These are phyloP conservation scores for Lentinula aciculospora DNA, from an alignment of 768 basidiomycete species.

Conservation along the genomic window DNA sequence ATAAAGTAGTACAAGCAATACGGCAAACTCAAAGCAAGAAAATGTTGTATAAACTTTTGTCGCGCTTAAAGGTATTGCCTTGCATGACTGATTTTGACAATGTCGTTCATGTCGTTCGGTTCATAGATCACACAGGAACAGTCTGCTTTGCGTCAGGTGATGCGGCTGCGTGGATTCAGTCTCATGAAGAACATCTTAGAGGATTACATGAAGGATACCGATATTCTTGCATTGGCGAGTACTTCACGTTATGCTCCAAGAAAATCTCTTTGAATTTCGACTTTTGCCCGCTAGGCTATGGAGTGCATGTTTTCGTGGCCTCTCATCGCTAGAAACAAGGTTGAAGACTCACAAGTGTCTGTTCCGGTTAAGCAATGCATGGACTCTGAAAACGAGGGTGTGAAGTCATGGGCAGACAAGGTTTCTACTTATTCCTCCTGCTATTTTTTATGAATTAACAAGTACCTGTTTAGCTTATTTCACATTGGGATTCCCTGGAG, in stretches of 20 bases:
- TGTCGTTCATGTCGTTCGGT: not conserved
- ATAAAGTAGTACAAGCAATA: slow-evolving; percentile 88
- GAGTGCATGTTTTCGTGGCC: slow-evolving; percentile 77
- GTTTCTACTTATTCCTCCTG: slow-evolving; percentile 27
- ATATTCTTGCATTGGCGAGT: slow-evolving; percentile 67
- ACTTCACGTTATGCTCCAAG: not conserved
- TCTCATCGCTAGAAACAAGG: slow-evolving; percentile 81
- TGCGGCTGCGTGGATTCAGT: slow-evolving; percentile 90
- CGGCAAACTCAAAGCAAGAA: slow-evolving; percentile 82
- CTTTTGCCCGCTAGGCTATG: slow-evolving; percentile 38
- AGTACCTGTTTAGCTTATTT: slow-evolving; percentile 51
- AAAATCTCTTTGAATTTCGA: not conserved
- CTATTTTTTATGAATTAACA: not conserved
- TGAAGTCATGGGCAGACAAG: slow-evolving; percentile 57
- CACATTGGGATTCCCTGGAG: slow-evolving; percentile 74
- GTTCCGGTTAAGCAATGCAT: slow-evolving; percentile 52
- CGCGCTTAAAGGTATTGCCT: slow-evolving; percentile 69
- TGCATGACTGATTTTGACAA: not conserved
- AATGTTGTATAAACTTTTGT: slow-evolving; percentile 77
- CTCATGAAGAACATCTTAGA: slow-evolving; percentile 86
- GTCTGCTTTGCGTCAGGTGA: slow-evolving; percentile 71
- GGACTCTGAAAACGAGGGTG: slow-evolving; percentile 47
- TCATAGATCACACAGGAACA: slow-evolving; percentile 80
- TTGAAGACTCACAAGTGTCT: slow-evolving; percentile 72
- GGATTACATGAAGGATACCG: slow-evolving; percentile 65